Percentiles rank a stretch among this genome's conserved stretches.
These are phyloP conservation scores for Aspergillus udagawae DNA, from an alignment of 2,329 filamentous ascomycete genomes.

Conservation along the genomic window DNA sequence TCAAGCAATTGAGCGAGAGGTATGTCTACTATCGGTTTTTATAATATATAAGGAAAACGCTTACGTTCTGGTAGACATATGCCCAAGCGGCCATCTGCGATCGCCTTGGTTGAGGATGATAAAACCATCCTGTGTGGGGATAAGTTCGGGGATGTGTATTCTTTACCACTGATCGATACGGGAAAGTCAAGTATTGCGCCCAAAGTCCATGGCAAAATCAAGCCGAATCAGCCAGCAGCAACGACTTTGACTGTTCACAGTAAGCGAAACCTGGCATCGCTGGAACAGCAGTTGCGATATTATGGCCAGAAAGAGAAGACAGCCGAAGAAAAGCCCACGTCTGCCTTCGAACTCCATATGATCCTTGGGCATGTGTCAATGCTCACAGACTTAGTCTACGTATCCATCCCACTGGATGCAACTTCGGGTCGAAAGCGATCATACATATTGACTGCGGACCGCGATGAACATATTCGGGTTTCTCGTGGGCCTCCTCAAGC, in stretches of 20 bases:
- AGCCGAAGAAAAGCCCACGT: slow-evolving; percentile 45
- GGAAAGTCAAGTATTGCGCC: slow-evolving; percentile 34
- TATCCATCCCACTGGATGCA: slow-evolving; percentile 40
- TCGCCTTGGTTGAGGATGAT: slow-evolving; percentile 66
- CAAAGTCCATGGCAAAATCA: slow-evolving; percentile 23
- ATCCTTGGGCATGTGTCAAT: slow-evolving; percentile 93
- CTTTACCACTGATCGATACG: slow-evolving; percentile 64
- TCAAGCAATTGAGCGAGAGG: slow-evolving; percentile 70
- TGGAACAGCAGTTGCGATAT: slow-evolving; percentile 54
- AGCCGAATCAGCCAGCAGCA: slow-evolving; percentile 50
- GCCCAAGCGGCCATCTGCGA: slow-evolving; percentile 81
- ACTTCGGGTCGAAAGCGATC: slow-evolving; percentile 45
- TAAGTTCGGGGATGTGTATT: slow-evolving; percentile 96
- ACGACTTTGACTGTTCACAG: slow-evolving; percentile 59
- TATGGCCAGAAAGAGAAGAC: slow-evolving; percentile 38
- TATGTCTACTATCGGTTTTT: slow-evolving; percentile 33
- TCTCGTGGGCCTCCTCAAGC: slow-evolving; percentile 77
- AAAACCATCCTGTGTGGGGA: slow-evolving; percentile 76
- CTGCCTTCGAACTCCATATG: slow-evolving; percentile 68
- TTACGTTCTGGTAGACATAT: slow-evolving; percentile 56
- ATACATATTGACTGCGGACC: slow-evolving; percentile 65
- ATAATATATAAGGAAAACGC: background rate
- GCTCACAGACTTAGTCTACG: slow-evolving; percentile 70
- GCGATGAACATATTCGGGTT: slow-evolving; percentile 82
- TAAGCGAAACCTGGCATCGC: slow-evolving; percentile 54